Base-by-base conservation (phyloP, 2,329 filamentous ascomycete species). In the Colletotrichum trifolii region DNA sequence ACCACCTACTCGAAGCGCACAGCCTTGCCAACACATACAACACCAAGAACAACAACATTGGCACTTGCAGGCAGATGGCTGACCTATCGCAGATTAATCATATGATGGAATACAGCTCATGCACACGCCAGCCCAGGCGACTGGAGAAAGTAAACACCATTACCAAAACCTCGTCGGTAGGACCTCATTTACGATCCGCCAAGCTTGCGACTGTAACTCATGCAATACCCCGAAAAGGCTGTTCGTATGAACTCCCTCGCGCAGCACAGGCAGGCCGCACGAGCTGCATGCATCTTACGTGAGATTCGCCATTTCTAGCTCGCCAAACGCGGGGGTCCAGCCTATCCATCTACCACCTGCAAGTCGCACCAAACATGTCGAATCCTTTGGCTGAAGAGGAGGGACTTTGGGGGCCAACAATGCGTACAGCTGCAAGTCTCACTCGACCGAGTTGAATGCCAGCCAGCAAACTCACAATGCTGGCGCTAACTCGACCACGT, bases 201-300 rank as follows among this genome's bases (percentile, higher is more conserved):
- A 25, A 25, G 25, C 25, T 25, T 25, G 25, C 25, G 25, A 25
- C 25, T 25, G 25, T 25, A 5, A 1, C 25, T 25, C 25, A 25
- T 25, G 25, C 25, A 5, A 25, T 6, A 17, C 33, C 36, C 55
- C 35, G 7, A 60, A 64, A 4, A 12, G 48, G 60, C 25, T 15
- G 42, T 36, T 64, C 48, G 56, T 64, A 60, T 17, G 34, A 34
- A 8, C 13, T 38, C 25, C 33, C 11, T 10, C 50, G 34, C 45
- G 57, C n/a, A 52, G 33, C 11, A 36, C 42, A 35, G 36, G 42
- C 56, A 60, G 54, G 48, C 11, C 13, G 10, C 38, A 25, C 35
- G 9, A 45, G 36, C 25, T 25, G 25, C 25, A 25, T 25, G 25
- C 25, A 38, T 56, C 12, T 65, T 52, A 65, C 62, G 62, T 65